Conservation (phyloP, 2,329 filamentous ascomycete species). For the Fusarium subglutinans region DNA sequence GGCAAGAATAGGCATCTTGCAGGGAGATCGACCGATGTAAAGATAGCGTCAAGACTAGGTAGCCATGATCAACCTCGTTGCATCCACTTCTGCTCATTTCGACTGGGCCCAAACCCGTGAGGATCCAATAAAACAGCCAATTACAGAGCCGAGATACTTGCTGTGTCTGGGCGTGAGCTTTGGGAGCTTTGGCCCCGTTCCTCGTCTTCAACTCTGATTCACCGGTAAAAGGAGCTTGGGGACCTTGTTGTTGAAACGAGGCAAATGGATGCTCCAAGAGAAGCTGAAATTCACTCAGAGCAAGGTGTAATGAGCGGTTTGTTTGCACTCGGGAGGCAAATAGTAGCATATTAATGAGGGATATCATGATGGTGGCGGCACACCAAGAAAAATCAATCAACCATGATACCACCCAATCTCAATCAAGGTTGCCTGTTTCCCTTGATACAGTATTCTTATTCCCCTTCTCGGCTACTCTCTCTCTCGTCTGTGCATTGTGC, state of each 20-base stretch:
- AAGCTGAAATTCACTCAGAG: background rate
- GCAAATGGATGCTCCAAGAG: background rate
- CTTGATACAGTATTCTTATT: background rate
- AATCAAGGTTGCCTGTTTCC: constrained; percentile 1
- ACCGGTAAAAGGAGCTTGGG: background rate
- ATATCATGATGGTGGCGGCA: constrained; percentile 28
- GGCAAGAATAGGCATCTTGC: background rate
- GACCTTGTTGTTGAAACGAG: background rate
- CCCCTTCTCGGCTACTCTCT: background rate
- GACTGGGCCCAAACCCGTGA: constrained; percentile 9
- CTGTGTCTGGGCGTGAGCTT: background rate
- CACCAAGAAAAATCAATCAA: constrained; percentile 1
- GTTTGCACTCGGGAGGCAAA: background rate
- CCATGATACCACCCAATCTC: constrained; percentile 18
- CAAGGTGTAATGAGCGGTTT: background rate
- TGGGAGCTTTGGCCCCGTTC: constrained; percentile 24
- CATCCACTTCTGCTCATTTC: constrained; percentile 41
- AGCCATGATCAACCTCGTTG: constrained; percentile 10
- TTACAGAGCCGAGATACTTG: constrained; percentile 25
- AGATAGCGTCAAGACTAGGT: constrained; percentile 29
- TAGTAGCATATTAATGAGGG: constrained; percentile 6
- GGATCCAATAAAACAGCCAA: constrained; percentile 29
- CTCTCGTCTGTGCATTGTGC: background rate
- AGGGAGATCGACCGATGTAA: constrained; percentile 29
- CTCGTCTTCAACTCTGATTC: background rate